Base-by-base conservation (phyloP, 1,284 basidiomycete genomes). In the Ganoderma lucidum region DNA sequence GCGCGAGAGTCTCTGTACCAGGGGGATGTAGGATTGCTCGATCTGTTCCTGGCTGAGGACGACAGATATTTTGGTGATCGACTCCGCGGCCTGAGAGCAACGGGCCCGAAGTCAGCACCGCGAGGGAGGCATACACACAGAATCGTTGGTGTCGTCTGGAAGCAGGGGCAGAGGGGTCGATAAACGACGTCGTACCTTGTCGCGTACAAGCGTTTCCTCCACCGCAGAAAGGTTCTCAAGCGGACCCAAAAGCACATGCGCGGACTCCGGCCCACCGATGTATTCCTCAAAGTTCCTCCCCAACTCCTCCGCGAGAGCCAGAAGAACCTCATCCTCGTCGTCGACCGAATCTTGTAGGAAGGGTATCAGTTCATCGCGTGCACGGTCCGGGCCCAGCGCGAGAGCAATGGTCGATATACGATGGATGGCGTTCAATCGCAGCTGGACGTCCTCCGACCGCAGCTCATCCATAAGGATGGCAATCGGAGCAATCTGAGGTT, bases 261-360 rank as follows among this genome's bases (percentile, higher is more conserved):
- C 98, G 76, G 92, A 88, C 73, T 95, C 92, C 61, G 89, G 88
- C 9, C 98, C 98, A 44, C 98, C 98, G 64, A 99, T 90, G 81
- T 99, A 99, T 76, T 99, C 95, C 74, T 96, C 94, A 75, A 95
- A 94, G 78, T 93, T 95, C 79, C 88, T 90, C 65, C 97, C 98
- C 30, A 99, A 85, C 82, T 99, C 98, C 77, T 99, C 97, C 28
- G 97, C 97, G 65, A 99, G 86, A 4, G 97, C 98, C 51, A 99
- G 88, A 48, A 99, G 86, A 39, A 99, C 97, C 80, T 99, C 98
- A 81, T 99, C 98, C 83, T 99, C 98, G 79, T 99, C 98, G 81
- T 99, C 98, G 75, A 99, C 91, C 45, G 96, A 98, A 79, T 99
- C 97, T 84, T 96, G 94, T 69, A 99, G 88, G 85, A 99, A 99